Base-by-base conservation (phyloP, 148 eudicot genomes). In the Vaccinium darrowii region DNA sequence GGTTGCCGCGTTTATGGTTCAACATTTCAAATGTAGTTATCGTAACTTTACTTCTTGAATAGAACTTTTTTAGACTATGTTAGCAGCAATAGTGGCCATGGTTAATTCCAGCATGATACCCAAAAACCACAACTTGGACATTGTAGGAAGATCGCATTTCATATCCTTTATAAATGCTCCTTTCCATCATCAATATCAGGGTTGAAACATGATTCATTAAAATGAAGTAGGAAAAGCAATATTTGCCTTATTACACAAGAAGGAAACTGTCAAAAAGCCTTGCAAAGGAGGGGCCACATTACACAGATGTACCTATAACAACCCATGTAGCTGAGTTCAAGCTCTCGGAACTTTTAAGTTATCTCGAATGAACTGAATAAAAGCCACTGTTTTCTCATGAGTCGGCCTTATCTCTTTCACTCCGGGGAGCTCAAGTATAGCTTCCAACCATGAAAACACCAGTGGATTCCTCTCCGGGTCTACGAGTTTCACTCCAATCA, bases 401-500 rank as follows among this genome's bases (percentile, higher is more conserved):
- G 86, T 74, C 13, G 86, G 85, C 30, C 16, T 63, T 16, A 8
- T 53, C 21, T 79, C 89, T 85, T 88, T 87, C 79, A 90, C 84
- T 13, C 39, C 23, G 51, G 89, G 84, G 58, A 88, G 73, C 14
- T 81, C 79, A 36, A 52, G 51, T 1, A 90, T 67, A 54, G 82
- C 67, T 21, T 49, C 65, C 0, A 85, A 60, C 89, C 89, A 82
- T 50, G 87, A 49, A 36, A 25, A 82, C n/a, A 86, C 60, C 0
- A 85, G 78, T 1, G 89, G 88, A 82, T 85, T 73, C 25, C 80
- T 85, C 30, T 90, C 78, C 5, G 78, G 86, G 81, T 90, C 83
- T 27, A 86, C 0, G 9, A 88, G 33, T 71, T 77, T 90, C 15
- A 57, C 52, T 0, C 81, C 85, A 4, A 88, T n/a, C 23, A 82